These are phyloP conservation scores for Syncephalastrum monosporum DNA, from an alignment of 371 early-diverging fungal species.

Conservation along the genomic window DNA sequence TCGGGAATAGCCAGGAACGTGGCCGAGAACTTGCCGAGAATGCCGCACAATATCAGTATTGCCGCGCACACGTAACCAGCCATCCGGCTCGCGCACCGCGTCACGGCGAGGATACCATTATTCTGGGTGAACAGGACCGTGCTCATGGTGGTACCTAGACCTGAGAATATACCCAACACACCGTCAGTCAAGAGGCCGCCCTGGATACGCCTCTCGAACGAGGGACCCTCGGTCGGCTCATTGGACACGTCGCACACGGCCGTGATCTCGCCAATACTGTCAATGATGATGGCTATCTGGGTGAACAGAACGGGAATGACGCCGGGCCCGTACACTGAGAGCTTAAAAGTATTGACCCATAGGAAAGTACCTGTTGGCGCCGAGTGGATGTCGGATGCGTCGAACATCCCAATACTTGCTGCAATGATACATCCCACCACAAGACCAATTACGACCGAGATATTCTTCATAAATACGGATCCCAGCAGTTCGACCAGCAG, in stretches of 20 bases:
- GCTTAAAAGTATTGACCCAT: slow-evolving; percentile 54
- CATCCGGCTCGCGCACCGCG: slow-evolving; percentile 52
- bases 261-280: slow-evolving; percentile 59
- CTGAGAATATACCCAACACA: slow-evolving; percentile 44
- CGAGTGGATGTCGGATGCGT: slow-evolving; percentile 28
- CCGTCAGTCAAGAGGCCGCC: slow-evolving; percentile 63
- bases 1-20: slow-evolving; percentile 54
- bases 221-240: slow-evolving; percentile 50
- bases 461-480: slow-evolving; percentile 56
- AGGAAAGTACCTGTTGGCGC: slow-evolving; percentile 55
- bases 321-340: slow-evolving; percentile 52
- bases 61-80: slow-evolving; percentile 57
- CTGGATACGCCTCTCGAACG: slow-evolving; percentile 54
- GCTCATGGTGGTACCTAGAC: slow-evolving; percentile 49
- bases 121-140: slow-evolving; percentile 58
- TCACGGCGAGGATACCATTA: slow-evolving; percentile 60
- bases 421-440: slow-evolving; percentile 54
- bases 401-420: slow-evolving; percentile 50
- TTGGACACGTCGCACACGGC: slow-evolving; percentile 58
- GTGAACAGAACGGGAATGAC: slow-evolving; percentile 55
- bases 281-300: slow-evolving; percentile 47
- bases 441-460: slow-evolving; percentile 55
- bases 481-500: slow-evolving; percentile 55
- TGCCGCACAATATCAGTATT: slow-evolving; percentile 51
- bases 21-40: slow-evolving; percentile 56